Conservation (phyloP, 768 basidiomycete species). For the Melanogaster broomeanus region DNA sequence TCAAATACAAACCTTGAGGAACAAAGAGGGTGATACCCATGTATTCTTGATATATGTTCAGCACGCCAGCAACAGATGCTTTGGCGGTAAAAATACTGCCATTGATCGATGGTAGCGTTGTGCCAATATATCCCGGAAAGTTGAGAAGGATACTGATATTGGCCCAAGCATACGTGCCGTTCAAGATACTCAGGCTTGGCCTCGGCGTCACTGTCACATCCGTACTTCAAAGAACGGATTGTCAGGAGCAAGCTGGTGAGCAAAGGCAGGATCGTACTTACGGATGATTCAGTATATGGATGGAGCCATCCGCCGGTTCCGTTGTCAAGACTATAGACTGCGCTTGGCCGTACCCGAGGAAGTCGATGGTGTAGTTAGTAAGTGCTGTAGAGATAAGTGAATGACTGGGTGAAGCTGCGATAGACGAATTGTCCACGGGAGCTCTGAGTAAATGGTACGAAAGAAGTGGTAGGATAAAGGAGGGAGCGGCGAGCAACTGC, state of each 20-base stretch:
- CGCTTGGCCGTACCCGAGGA: neutral
- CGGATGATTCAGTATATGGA: slow-evolving; percentile 4
- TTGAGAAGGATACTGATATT: neutral
- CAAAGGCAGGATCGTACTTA: neutral
- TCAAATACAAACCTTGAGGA: neutral
- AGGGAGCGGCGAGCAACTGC: neutral
- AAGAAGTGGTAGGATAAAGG: neutral
- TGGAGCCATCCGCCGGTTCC: neutral
- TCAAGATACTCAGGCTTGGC: neutral
- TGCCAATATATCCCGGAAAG: neutral
- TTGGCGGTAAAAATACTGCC: neutral
- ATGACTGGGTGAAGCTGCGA: neutral
- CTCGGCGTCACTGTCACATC: neutral
- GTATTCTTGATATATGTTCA: neutral
- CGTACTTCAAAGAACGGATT: neutral
- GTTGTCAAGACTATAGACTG: neutral
- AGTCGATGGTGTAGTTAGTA: neutral
- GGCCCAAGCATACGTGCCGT: neutral
- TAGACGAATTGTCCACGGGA: neutral
- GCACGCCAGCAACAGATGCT: neutral
- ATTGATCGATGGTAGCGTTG: neutral
- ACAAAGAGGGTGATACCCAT: neutral
- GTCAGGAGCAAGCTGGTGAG: neutral
- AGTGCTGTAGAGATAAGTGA: neutral
- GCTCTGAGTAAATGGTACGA: neutral